phyloP scores from a whole-genome alignment of 441 rosid genomes.

The Cnidoscolus chayamansa region DNA sequence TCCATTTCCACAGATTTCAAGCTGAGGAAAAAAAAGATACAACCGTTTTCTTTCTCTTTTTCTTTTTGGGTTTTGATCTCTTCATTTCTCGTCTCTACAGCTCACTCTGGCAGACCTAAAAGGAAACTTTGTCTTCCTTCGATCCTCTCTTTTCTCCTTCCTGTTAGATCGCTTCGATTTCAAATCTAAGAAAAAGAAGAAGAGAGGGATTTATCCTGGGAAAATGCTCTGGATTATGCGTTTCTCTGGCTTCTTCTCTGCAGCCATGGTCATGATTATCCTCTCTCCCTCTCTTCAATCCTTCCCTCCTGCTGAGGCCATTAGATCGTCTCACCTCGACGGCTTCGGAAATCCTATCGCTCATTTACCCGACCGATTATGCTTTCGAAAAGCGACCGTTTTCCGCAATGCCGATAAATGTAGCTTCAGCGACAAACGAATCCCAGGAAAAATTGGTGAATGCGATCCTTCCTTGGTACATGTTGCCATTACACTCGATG shows the following conservation, averaged over 20 bases:
- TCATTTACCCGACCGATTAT: slow-evolving; percentile 30
- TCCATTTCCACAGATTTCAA: too few species aligned
- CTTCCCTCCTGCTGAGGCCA: slow-evolving; percentile 83
- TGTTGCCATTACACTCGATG: slow-evolving; percentile 71
- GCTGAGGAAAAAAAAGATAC: slow-evolving; percentile 32
- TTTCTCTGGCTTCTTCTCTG: slow-evolving; percentile 68
- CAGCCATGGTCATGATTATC: slow-evolving; percentile 58
- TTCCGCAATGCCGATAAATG: slow-evolving; percentile 83
- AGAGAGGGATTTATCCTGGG: slow-evolving; percentile 32
- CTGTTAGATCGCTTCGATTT: slow-evolving; percentile 56
- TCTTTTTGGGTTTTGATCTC: background rate
- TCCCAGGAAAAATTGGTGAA: slow-evolving; percentile 30
- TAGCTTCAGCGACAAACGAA: slow-evolving; percentile 23
- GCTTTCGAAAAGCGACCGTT: slow-evolving; percentile 48
- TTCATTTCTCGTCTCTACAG: background rate
- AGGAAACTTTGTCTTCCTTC: slow-evolving; percentile 52
- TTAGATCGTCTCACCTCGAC: slow-evolving; percentile 52
- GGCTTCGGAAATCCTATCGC: slow-evolving; percentile 26
- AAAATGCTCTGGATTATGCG: slow-evolving; percentile 69
- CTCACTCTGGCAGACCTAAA: slow-evolving; percentile 59
- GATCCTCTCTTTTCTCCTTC: slow-evolving; percentile 35
- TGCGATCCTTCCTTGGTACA: slow-evolving; percentile 67
- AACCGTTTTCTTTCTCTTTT: slow-evolving; percentile 29
- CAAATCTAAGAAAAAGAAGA: slow-evolving; percentile 52
- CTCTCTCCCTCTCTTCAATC: slow-evolving; percentile 78